Base-by-base conservation (phyloP, 225 moss, liverwort and hornwort species). In the Climacium dendroides region DNA sequence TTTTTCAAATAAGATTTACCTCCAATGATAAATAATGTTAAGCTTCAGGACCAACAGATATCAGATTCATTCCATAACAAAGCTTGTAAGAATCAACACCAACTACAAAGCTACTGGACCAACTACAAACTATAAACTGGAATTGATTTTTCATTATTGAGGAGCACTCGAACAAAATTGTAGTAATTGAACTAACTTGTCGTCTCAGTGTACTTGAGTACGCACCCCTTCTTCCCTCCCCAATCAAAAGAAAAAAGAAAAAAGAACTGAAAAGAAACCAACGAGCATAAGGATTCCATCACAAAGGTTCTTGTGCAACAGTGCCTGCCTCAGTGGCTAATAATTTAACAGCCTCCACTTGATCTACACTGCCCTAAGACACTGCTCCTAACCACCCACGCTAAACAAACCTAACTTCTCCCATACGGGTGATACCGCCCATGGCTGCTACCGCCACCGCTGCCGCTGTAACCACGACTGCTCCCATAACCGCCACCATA, bases 371-470 rank as follows among this genome's bases (percentile, higher is more conserved):
- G 85, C 90, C 84, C 91, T 90, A 89, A 60, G 87, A 81, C 90
- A 89, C 90, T 86, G 91, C 26, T 74, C 78, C 64, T 81, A 41
- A 83, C 63, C 34, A 53, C 58, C 18, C 30, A 80, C 64, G 37
- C 78, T 54, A 30, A 52, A 29, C 34, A 60, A 50, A 62, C 80
- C 94, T 97, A 99, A 87, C 92, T 97, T 90, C 99, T 97, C 82
- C 99, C 99, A 63, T 99, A 99, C 1, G 97, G 99, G 84, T 99
- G 99, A 50, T 99, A 99, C 88, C 99, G 97, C 59, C 99, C 97
- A 74, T 99, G 97, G 85, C 96, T 99, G 82, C 95, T 97, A n/a
- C 96, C 94, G 15, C 95, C 91, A 64, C 96, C 92, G 87, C 92
- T 94, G 79, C 88, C 88, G 84, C 95, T 92, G 80, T 96, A 96